Evolutionary conservation across 306 rosid species (phyloP).

Genomic region (Senna siamea): DNA sequence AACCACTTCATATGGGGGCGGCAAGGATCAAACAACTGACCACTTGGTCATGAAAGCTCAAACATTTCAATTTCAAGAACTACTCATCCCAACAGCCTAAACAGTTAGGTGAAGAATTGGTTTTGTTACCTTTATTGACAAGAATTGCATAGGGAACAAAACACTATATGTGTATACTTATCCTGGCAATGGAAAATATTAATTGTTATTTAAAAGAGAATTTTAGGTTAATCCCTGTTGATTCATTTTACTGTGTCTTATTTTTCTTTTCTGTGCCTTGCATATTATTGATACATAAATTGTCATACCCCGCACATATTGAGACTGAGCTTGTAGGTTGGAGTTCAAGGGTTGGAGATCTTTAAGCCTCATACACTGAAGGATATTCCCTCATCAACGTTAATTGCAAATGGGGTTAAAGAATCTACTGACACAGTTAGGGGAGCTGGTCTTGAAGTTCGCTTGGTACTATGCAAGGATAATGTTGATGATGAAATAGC

Average conservation of each 20-base stretch:
- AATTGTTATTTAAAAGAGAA: neutral
- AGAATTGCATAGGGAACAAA: neutral
- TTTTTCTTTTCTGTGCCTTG: conserved; percentile 17
- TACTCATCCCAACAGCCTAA: neutral
- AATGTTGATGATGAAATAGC: conserved; percentile 55
- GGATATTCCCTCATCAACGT: conserved; percentile 37
- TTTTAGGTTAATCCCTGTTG: neutral
- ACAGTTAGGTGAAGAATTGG: neutral
- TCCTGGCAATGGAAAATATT: conserved; percentile 8
- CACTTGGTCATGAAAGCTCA: neutral
- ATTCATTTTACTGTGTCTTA: conserved; percentile 12
- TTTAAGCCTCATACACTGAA: conserved; percentile 70
- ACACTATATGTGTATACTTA: neutral
- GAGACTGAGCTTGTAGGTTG: conserved; percentile 59
- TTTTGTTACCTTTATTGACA: neutral
- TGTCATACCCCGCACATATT: conserved; percentile 20
- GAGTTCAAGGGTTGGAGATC: conserved; percentile 74
- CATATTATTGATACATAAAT: conserved; percentile 13
- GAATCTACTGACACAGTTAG: conserved; percentile 51
- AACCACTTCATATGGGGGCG: neutral
- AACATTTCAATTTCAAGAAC: neutral
- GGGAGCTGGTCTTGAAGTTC: conserved; percentile 71
- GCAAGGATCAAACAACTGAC: neutral
- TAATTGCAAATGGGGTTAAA: conserved; percentile 57
- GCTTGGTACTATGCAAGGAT: conserved; percentile 57